Conservation (phyloP, 1,139 yeast species). For the Zygoascus meyerae region DNA sequence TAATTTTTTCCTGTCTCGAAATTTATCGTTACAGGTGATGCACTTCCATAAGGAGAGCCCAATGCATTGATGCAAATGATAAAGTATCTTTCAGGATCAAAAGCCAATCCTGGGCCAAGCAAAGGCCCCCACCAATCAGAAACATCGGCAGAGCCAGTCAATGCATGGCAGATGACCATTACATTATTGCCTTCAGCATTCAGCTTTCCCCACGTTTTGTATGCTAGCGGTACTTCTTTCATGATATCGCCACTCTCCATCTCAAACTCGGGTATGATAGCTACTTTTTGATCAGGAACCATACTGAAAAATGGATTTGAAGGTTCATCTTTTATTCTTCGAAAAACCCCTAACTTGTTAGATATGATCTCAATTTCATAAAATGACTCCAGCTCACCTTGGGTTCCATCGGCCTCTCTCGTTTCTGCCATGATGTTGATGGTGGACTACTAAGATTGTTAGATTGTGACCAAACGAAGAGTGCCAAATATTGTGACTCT, state of each 20-base stretch:
- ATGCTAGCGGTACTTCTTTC: constrained; percentile 79
- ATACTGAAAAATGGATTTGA: constrained; percentile 66
- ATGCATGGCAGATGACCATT: constrained; percentile 86
- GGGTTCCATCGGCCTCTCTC: no score
- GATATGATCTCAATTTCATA: no score
- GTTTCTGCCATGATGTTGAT: no score
- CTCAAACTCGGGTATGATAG: constrained; percentile 66
- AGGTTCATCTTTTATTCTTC: constrained; percentile 36
- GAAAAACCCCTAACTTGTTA: no score
- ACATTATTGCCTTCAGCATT: constrained; percentile 65
- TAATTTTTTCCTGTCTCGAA: constrained; percentile 66
- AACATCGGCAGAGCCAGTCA: constrained; percentile 93
- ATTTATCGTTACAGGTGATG: constrained; percentile 79
- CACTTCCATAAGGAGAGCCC: constrained; percentile 96
- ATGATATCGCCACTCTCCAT: constrained; percentile 81
- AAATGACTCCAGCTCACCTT: no score
- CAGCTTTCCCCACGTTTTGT: constrained; percentile 89
- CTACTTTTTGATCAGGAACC: constrained; percentile 76
- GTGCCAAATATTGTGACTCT: no score
- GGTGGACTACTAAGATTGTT: no score
- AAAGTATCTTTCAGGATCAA: constrained; percentile 83
- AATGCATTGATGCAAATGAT: constrained; percentile 82
- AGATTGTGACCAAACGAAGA: no score
- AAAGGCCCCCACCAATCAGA: constrained; percentile 98
- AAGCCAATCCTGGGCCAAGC: constrained; percentile 77